Conservation (phyloP, 2,329 filamentous ascomycete species). For the Meredithiella fracta region DNA sequence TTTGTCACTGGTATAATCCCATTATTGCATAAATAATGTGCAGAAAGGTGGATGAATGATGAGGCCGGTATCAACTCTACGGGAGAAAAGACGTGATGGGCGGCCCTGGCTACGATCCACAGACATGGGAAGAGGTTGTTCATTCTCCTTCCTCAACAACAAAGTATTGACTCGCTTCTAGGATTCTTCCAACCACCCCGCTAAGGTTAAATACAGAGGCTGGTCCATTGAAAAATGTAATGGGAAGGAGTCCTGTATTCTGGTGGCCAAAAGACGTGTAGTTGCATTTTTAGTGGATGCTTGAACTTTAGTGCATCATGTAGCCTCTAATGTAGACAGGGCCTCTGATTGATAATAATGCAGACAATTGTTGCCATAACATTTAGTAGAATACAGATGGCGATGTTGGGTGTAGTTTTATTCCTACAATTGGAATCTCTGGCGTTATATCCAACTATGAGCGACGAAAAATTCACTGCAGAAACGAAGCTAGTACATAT, state of each 20-base stretch:
- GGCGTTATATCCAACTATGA: too few species aligned
- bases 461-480: too few species aligned
- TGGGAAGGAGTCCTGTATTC: background rate
- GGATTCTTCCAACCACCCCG: conserved; percentile 1
- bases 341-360: background rate
- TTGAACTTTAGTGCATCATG: conserved; percentile 6
- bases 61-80: background rate
- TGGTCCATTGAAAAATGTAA: background rate
- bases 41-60: background rate
- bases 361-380: background rate
- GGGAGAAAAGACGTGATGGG: background rate
- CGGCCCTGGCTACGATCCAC: background rate
- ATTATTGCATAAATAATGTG: too few species aligned
- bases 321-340: background rate
- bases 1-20: too few species aligned
- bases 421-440: too few species aligned
- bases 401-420: too few species aligned
- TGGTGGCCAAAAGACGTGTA: background rate
- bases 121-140: background rate
- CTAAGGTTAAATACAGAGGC: background rate
- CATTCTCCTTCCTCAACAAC: background rate
- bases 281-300: conserved; percentile 5
- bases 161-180: background rate
- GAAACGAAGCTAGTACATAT: too few species aligned
- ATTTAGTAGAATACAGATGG: too few species aligned